phyloP scores from a whole-genome alignment of 2,329 filamentous ascomycete genomes.

The Colletotrichum brevisporum region DNA sequence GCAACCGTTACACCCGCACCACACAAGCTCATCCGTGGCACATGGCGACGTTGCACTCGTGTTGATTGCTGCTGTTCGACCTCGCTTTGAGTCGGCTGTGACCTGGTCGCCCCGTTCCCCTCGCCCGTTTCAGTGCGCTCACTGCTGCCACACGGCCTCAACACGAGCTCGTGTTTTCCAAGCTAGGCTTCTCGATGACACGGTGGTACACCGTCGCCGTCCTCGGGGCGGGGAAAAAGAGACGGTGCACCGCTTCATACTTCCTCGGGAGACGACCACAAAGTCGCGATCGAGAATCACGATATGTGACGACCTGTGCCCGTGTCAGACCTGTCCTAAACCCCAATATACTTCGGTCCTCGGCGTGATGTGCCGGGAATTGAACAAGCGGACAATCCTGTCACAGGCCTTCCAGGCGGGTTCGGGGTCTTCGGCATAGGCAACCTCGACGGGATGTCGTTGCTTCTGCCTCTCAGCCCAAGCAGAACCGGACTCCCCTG shows the following conservation, averaged over 20 bases:
- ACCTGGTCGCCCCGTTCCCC: background rate
- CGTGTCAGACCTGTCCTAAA: background rate
- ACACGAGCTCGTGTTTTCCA: background rate
- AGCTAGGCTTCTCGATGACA: background rate
- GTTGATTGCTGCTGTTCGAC: conserved; percentile 4
- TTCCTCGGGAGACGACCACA: background rate
- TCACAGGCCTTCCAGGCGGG: background rate
- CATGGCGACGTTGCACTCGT: conserved; percentile 31
- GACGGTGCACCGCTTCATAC: conserved; percentile 6
- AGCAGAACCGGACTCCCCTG: conserved; percentile 16
- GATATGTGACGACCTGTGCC: conserved; percentile 20
- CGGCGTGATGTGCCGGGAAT: background rate
- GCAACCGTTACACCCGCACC: conserved; percentile 25
- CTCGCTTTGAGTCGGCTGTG: background rate
- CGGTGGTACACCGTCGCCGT: background rate
- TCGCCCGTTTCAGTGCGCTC: conserved; percentile 8
- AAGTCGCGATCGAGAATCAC: background rate
- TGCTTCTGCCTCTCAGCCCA: background rate
- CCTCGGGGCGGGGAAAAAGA: background rate
- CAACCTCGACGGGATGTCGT: conserved; percentile 11
- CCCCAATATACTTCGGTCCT: background rate
- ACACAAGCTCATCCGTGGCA: conserved; percentile 24
- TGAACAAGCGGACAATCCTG: too few relatives aligned
- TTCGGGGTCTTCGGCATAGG: conserved; percentile 18
- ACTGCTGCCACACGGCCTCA: background rate